Evolutionary conservation across 257 asterid species (phyloP), one percentile per base, ranked within the genome.

Genomic region (Parsonsia alboflavescens): DNA sequence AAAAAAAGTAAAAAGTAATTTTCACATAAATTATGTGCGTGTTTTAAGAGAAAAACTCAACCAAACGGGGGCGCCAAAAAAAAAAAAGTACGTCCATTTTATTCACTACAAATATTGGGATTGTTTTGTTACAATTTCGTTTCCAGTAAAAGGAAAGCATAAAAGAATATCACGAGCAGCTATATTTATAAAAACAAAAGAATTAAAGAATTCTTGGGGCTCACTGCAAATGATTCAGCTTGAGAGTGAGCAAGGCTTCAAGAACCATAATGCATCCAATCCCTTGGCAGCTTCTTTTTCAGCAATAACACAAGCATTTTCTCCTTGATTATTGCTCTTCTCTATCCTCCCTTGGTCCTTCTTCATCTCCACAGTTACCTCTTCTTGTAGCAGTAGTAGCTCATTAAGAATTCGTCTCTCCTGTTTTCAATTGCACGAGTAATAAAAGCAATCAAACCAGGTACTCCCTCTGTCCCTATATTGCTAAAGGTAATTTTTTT

Each of bases 221-320:
- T 26, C 52, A 24, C 16, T 50, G 68, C 44, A 24, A 6, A n/a
- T 0, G 26, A 9, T 62, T 79, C 81, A 87, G 75, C 84, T 86
- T 53, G 94, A 85, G 78, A 91, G 91, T 39, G 96, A 83, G 92
- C 98, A 95, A 73, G 98, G 99, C 84, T 93, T 95, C 67, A 95
- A 82, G 88, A 95, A 92, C 97, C 99, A 95, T 85, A 95, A 90
- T 33, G 87, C 98, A 83, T 93, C 97, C 85, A 95, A 79, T 70
- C 90, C 79, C 86, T 85, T 88, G 78, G 87, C 21, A 13, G 10
- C 89, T 80, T 90, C 98, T 65, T 85, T 87, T 67, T 90, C 97
- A 41, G 82, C 83, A 73, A 61, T 3, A 52, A 68, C 54, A 22
- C 77, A 61, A 16, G 48, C 69, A 48, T 75, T 85, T 61, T 81